phyloP scores from a whole-genome alignment of 2,329 filamentous ascomycete species.

The Penicillium thymicola region DNA sequence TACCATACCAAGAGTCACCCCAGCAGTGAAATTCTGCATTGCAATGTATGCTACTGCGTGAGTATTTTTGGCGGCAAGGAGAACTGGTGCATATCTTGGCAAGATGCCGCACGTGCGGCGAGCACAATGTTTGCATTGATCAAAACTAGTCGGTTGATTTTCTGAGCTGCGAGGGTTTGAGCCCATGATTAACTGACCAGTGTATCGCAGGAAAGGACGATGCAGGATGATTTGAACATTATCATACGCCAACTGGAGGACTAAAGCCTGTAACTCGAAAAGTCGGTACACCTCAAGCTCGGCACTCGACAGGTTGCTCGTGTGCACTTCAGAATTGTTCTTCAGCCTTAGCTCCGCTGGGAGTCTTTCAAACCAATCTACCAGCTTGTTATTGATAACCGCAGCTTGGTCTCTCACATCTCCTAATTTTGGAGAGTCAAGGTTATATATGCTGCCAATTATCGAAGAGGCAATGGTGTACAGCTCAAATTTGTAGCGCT shows the following conservation, averaged over 20 bases:
- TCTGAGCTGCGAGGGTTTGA: not conserved
- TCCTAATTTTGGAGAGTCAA: not conserved
- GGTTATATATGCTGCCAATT: not conserved
- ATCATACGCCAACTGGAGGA: slow-evolving; percentile 3
- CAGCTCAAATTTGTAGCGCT: not conserved
- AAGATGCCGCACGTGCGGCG: not conserved
- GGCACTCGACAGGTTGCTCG: not conserved
- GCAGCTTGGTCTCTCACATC: not conserved
- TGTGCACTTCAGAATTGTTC: not conserved
- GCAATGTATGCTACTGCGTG: not conserved
- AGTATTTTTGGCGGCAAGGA: not conserved
- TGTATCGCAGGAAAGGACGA: not conserved
- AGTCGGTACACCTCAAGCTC: not conserved
- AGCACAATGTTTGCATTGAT: not conserved
- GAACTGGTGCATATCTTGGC: not conserved
- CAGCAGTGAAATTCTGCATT: not conserved
- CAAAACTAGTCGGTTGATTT: not conserved
- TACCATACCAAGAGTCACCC: not conserved
- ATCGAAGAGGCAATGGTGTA: not conserved
- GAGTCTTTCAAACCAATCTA: not conserved
- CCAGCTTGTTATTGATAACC: not conserved
- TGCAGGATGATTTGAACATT: slow-evolving; percentile 3
- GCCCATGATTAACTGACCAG: not conserved
- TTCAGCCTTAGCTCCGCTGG: not conserved
- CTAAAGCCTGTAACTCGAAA: slow-evolving; percentile 2